Base-by-base conservation (phyloP, 345 rosid species). In the Hypericum androsaemum region DNA sequence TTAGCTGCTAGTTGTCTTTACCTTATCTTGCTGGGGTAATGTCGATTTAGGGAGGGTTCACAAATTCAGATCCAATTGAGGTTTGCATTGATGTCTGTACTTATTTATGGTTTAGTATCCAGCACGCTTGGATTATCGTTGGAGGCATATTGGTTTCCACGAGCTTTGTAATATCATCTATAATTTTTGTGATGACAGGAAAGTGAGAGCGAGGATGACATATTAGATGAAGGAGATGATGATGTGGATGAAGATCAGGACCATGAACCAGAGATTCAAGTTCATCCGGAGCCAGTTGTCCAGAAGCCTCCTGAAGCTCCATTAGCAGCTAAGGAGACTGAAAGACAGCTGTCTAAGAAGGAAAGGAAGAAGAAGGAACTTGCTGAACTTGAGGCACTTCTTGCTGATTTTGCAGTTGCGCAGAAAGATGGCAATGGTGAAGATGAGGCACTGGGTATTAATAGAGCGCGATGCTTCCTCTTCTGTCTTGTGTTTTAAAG, bases 311-410 rank as follows among this genome's bases (percentile, higher is more conserved):
- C 52, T 46, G 78, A 73, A 56, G 53, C 61, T 53, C 16, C 67
- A 39, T 1, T 3, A 7, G 57, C 60, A 7, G 65, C 56, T 32
- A 76, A 73, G 44, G 80, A 81, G 11, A n/a, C 76, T 2, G 81
- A 67, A 39, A 73, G 74, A 54, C 76, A 75, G 62, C 88, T 81
- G 58, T 78, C 83, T 11, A 71, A 78, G 72, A 76, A 81, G 71
- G 83, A 78, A 50, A 39, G 60, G 66, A 81, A 78, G 74, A 81
- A 81, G 45, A 81, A 78, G 60, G 88, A 53, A 53, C 83, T 81
- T 47, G 81, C 65, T 46, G 88, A 81, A 67, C 76, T 81, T 37
- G 81, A 77, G 39, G 88, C 81, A 12, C 71, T 81, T 47, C 77
- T 81, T 47, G 75, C 81, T 52, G 80, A 78, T 52, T 64, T 81